Conservation (phyloP, 768 basidiomycete genomes). For the Cubamyces lactineus region DNA sequence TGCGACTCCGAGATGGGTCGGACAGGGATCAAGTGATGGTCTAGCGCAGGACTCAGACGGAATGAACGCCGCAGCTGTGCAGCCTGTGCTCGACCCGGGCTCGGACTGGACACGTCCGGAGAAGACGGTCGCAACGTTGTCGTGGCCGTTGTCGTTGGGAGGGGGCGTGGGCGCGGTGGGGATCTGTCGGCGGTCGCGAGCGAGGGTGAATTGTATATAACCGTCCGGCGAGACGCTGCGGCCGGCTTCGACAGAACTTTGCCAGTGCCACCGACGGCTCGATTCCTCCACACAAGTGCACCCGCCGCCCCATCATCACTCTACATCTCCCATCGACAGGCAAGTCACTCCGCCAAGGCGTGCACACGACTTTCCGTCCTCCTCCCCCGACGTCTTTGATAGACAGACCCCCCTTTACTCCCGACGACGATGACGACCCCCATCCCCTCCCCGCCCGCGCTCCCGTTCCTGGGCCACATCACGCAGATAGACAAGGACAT, state of each 20-base stretch:
- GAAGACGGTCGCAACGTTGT: too few species aligned
- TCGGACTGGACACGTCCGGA: too few species aligned
- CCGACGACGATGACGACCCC: conserved; percentile 37
- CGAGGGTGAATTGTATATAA: neutral
- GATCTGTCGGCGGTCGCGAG: too few species aligned
- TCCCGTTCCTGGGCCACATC: conserved; percentile 48
- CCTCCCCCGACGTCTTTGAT: neutral
- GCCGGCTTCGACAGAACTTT: neutral
- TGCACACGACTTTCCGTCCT: neutral
- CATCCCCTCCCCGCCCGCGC: conserved; percentile 46
- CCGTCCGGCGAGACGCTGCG: conserved; percentile 3
- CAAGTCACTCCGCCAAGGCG: neutral
- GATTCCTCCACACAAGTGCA: too few species aligned
- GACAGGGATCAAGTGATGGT: neutral
- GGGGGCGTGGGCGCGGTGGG: too few species aligned
- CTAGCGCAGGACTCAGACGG: neutral
- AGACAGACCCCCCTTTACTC: neutral
- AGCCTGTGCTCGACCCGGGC: too few species aligned
- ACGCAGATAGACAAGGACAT: conserved; percentile 41
- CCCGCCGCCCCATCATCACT: too few species aligned
- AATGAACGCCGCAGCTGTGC: neutral
- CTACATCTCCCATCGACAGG: neutral
- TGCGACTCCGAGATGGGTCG: neutral
- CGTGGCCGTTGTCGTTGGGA: too few species aligned
- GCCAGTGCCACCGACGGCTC: neutral